A percentile compares a stretch with the other conserved stretches of the same genome.
phyloP scores from a whole-genome alignment of 2,329 filamentous ascomycete species.

The Fusarium sp. region DNA sequence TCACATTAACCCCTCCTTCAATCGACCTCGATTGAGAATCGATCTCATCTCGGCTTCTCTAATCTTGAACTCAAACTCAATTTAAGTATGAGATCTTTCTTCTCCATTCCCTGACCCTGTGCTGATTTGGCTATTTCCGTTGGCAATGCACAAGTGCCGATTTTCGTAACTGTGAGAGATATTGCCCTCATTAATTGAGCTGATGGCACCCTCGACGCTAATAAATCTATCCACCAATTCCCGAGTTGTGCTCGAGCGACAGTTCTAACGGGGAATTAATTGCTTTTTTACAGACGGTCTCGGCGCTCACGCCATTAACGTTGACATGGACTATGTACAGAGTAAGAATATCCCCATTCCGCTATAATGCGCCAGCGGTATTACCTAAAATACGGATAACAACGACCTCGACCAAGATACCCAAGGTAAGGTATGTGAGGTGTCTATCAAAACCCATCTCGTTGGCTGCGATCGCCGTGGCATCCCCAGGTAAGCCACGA shows the following conservation, averaged over 20 bases:
- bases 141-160: not conserved
- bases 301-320: slow-evolving; percentile 30
- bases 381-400: not conserved
- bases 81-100: not conserved
- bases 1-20: slow-evolving; percentile 12
- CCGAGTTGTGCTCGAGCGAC: not conserved
- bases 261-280: slow-evolving; percentile 15
- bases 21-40: not conserved
- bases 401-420: not conserved
- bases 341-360: no score
- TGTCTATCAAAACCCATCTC: not conserved
- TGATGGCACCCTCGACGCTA: not conserved
- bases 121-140: not conserved
- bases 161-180: not conserved
- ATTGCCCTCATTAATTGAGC: not conserved
- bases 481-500: slow-evolving; percentile 20
- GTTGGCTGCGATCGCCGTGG: slow-evolving; percentile 7
- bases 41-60: slow-evolving; percentile 11
- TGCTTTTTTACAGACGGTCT: slow-evolving; percentile 33
- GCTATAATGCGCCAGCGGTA: not conserved
- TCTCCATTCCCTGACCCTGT: not conserved
- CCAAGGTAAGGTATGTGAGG: not conserved
- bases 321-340: not conserved
- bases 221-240: not conserved
- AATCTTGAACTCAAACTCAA: slow-evolving; percentile 11